These are phyloP conservation scores for Colletotrichum orbiculare DNA, from an alignment of 2,329 filamentous ascomycete genomes.

Conservation along the genomic window DNA sequence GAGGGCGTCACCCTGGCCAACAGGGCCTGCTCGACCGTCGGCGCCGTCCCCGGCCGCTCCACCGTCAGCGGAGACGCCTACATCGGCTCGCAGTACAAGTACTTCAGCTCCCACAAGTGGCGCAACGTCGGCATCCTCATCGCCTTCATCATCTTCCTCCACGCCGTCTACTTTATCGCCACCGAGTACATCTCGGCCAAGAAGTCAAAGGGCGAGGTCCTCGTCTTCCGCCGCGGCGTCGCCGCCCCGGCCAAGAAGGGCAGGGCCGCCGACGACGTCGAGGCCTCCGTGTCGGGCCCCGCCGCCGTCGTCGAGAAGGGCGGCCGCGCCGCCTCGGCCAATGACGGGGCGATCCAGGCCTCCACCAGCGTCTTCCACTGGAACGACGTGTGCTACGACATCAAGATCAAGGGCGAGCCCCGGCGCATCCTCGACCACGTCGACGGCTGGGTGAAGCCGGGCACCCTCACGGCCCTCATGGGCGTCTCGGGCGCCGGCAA, in stretches of 20 bases:
- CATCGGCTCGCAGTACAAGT: conserved; percentile 56
- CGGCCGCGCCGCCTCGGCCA: conserved; percentile 16
- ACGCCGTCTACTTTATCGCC: conserved; percentile 59
- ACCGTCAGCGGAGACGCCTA: conserved; percentile 58
- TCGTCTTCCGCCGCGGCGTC: conserved; percentile 65
- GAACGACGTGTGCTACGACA: conserved; percentile 76
- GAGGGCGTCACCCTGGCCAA: conserved; percentile 38
- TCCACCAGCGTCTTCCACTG: conserved; percentile 76
- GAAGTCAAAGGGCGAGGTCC: conserved; percentile 70
- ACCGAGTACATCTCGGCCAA: conserved; percentile 59
- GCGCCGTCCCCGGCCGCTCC: conserved; percentile 54
- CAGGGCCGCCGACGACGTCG: conserved; percentile 22
- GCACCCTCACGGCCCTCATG: conserved; percentile 75
- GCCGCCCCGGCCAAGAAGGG: conserved; percentile 21
- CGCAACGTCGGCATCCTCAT: conserved; percentile 68
- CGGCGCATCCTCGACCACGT: conserved; percentile 74
- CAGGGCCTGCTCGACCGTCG: conserved; percentile 56
- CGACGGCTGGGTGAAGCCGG: conserved; percentile 78
- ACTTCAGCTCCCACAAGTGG: conserved; percentile 59
- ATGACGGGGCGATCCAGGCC: conserved; percentile 38
- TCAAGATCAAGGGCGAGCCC: conserved; percentile 71
- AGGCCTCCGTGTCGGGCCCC: conserved; percentile 34
- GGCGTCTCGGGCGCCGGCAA: conserved; percentile 37
- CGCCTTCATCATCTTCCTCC: conserved; percentile 60
- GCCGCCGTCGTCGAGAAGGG: conserved; percentile 33